A percentile compares a stretch with the other conserved stretches of the same genome.
These are phyloP conservation scores for Earliella scabrosa DNA, from an alignment of 1,284 basidiomycete species.

Conservation along the genomic window DNA sequence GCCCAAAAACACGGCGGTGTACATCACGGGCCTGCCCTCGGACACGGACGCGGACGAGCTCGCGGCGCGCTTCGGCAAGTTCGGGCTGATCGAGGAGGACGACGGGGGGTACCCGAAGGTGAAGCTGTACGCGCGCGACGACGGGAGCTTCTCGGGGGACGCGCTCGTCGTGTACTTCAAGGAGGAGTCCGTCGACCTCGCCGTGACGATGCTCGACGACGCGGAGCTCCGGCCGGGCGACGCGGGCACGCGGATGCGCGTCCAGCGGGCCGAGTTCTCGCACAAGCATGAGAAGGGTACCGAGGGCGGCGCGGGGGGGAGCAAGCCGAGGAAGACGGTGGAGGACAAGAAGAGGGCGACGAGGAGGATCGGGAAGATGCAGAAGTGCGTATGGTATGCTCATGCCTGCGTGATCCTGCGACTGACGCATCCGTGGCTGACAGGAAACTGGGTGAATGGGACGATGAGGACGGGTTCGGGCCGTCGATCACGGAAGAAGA, in stretches of 20 bases:
- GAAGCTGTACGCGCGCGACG: slow-evolving; percentile 91
- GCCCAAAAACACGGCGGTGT: slow-evolving; percentile 92
- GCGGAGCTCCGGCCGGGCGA: slow-evolving; percentile 90
- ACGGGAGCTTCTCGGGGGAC: slow-evolving; percentile 93
- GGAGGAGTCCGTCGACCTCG: slow-evolving; percentile 90
- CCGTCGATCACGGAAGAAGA: slow-evolving; percentile 64
- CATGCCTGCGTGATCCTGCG: too few species aligned
- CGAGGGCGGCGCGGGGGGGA: slow-evolving; percentile 22
- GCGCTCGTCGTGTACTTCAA: slow-evolving; percentile 98
- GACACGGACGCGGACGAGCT: slow-evolving; percentile 82
- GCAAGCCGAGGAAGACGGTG: slow-evolving; percentile 62
- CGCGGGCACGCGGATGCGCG: slow-evolving; percentile 74
- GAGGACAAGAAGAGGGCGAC: slow-evolving; percentile 84
- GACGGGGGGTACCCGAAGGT: slow-evolving; percentile 87
- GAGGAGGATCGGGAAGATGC: slow-evolving; percentile 85
- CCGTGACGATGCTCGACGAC: slow-evolving; percentile 89
- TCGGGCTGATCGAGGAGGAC: slow-evolving; percentile 92
- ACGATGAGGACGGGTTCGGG: slow-evolving; percentile 84
- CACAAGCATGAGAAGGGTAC: slow-evolving; percentile 52
- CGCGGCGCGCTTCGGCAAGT: slow-evolving; percentile 83
- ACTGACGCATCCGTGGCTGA: too few species aligned
- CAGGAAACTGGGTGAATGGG: slow-evolving; percentile 87
- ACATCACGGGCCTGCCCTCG: slow-evolving; percentile 83
- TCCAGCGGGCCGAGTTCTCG: slow-evolving; percentile 85
- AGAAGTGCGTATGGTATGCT: slow-evolving; percentile 70